Conservation (phyloP, 345 rosid genomes). For the Cardamine chenopodiifolia region DNA sequence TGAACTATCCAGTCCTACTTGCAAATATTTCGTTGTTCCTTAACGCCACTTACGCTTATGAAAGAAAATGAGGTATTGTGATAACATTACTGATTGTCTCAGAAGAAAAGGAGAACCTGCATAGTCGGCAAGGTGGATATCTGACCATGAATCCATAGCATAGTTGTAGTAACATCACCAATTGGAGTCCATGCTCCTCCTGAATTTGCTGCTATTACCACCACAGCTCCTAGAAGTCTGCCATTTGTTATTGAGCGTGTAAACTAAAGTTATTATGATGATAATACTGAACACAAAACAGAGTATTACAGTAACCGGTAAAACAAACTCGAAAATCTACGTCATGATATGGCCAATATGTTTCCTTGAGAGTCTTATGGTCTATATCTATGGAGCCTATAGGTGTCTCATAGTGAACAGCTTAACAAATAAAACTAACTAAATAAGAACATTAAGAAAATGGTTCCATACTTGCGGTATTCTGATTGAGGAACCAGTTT, state of each 20-base stretch:
- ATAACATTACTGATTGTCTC: not conserved
- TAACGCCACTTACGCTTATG: not conserved
- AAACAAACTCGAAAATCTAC: not conserved
- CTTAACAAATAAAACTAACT: not conserved
- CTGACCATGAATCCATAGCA: constrained; percentile 99
- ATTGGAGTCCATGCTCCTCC: constrained; percentile 99
- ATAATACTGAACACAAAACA: not conserved
- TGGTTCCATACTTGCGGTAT: constrained; percentile 78
- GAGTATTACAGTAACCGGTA: not conserved
- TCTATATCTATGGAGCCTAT: not conserved
- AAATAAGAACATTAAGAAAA: constrained; percentile 11
- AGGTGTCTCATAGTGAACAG: not conserved
- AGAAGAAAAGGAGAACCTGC: constrained; percentile 57
- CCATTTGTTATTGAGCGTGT: constrained; percentile 26
- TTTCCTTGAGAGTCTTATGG: not conserved
- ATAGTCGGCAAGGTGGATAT: constrained; percentile 82
- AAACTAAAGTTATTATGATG: not conserved
- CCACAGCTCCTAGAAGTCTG: constrained; percentile 94
- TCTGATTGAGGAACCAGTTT: constrained; percentile 88
- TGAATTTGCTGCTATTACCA: constrained; percentile 96
- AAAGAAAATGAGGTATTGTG: constrained; percentile 3
- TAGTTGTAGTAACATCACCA: constrained; percentile 97
- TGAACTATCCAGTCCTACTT: constrained; percentile 18
- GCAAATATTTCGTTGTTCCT: not conserved
- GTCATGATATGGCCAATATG: not conserved